Evolutionary conservation across 495 filamentous ascomycete species (phyloP).

Genomic region (Aspergillus olivimuriae): DNA sequence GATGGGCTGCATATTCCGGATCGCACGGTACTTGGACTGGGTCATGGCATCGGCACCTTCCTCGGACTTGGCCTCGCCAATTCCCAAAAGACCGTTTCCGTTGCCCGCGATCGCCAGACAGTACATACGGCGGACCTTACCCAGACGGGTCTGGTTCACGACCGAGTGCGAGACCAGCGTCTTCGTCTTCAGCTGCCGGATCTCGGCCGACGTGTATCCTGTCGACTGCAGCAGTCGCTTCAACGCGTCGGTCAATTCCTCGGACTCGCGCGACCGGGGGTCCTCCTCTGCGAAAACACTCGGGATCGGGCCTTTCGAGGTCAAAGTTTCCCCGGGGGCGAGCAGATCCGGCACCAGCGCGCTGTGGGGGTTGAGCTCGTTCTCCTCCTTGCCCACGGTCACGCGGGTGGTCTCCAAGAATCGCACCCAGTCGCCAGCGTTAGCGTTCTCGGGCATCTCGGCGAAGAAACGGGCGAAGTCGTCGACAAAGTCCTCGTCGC

Average conservation of each 20-base stretch:
- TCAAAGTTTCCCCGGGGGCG: conserved; percentile 33
- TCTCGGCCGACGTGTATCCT: conserved; percentile 53
- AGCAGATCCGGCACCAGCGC: conserved; percentile 46
- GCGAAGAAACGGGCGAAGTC: conserved; percentile 53
- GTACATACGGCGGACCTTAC: conserved; percentile 74
- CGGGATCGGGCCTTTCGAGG: conserved; percentile 3
- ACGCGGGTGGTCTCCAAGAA: conserved; percentile 42
- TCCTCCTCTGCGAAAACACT: conserved; percentile 4
- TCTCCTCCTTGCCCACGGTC: conserved; percentile 47
- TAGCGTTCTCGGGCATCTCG: conserved; percentile 42
- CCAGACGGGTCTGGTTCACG: conserved; percentile 90
- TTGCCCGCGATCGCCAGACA: conserved; percentile 76
- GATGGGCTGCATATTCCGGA: conserved; percentile 81
- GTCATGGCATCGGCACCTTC: conserved; percentile 56
- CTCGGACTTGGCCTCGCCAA: conserved; percentile 82
- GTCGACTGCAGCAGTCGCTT: conserved; percentile 59
- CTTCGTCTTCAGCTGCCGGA: conserved; percentile 53
- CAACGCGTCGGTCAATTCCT: conserved; percentile 48
- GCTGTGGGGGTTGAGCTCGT: conserved; percentile 40
- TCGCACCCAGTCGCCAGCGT: conserved; percentile 36
- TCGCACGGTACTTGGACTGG: conserved; percentile 68
- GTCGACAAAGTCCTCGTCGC: conserved; percentile 45
- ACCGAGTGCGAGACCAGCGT: conserved; percentile 65
- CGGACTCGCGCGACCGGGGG: conserved; percentile 4
- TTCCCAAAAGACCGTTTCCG: conserved; percentile 71